phyloP scores from a whole-genome alignment of 2,329 filamentous ascomycete genomes.

The Geosmithia putterillii region DNA sequence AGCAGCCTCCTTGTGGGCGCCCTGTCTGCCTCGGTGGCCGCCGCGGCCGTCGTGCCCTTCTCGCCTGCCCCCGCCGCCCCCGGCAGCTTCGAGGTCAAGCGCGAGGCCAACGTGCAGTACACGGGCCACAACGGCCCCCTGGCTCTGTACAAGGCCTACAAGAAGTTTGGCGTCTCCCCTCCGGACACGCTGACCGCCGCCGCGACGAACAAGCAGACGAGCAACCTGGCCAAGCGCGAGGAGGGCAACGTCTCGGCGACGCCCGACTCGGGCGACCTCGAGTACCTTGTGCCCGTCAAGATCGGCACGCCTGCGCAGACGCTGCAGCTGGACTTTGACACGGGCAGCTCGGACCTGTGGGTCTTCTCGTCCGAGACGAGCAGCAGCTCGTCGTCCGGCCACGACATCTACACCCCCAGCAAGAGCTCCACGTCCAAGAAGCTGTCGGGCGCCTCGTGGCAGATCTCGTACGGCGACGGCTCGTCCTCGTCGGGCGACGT shows the following conservation, averaged over 20 bases:
- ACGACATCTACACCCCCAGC: slow-evolving; percentile 43
- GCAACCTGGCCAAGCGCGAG: background rate
- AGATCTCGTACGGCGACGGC: slow-evolving; percentile 53
- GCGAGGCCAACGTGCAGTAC: background rate
- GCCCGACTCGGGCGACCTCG: background rate
- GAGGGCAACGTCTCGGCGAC: background rate
- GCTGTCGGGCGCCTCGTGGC: slow-evolving; percentile 33
- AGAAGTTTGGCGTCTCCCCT: background rate
- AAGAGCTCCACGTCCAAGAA: slow-evolving; percentile 27
- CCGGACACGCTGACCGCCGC: background rate
- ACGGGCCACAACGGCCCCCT: background rate
- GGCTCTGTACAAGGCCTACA: background rate
- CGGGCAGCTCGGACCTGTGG: slow-evolving; percentile 36
- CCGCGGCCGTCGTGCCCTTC: no score
- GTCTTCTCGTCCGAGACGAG: background rate
- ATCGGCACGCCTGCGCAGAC: slow-evolving; percentile 46
- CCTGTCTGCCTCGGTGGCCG: no score
- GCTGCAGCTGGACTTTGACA: slow-evolving; percentile 59
- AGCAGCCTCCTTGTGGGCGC: no score
- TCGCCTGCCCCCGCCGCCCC: no score
- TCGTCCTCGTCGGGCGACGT: slow-evolving; percentile 51
- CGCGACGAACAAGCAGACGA: background rate
- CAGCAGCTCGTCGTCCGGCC: slow-evolving; percentile 11
- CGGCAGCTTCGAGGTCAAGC: background rate
- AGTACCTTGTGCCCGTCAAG: slow-evolving; percentile 31